Conservation (phyloP, 2,329 filamentous ascomycete genomes). For the Aspergillus awamori region DNA sequence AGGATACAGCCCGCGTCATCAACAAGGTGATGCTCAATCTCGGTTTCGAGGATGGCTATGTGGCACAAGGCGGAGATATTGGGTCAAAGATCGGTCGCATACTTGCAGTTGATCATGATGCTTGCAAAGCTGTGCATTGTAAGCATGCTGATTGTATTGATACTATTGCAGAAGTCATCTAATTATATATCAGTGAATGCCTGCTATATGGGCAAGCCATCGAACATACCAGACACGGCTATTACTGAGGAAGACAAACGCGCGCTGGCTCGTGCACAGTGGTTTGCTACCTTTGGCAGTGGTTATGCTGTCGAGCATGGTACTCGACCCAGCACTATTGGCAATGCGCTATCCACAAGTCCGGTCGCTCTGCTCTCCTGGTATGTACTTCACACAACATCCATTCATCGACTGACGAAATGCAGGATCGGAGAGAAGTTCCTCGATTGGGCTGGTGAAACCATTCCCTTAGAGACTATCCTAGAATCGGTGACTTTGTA, state of each 20-base stretch:
- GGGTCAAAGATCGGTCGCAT: conserved; percentile 31
- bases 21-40: conserved; percentile 35
- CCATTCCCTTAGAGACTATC: conserved; percentile 34
- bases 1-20: conserved; percentile 33
- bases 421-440: conserved; percentile 46
- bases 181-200: conserved; percentile 33
- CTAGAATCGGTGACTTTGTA: conserved; percentile 42
- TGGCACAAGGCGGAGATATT: conserved; percentile 40
- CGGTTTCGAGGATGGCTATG: conserved; percentile 35
- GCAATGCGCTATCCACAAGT: conserved; percentile 35
- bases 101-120: conserved; percentile 31
- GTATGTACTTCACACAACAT: conserved; percentile 19
- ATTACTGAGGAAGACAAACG: conserved; percentile 31
- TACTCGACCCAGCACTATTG: conserved; percentile 39
- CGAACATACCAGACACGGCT: conserved; percentile 25
- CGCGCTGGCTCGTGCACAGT: conserved; percentile 28
- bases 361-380: conserved; percentile 39
- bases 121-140: conserved; percentile 39
- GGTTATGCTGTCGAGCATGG: conserved; percentile 36
- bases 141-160: conserved; percentile 9
- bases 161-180: too few relatives aligned
- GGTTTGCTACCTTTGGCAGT: conserved; percentile 24
- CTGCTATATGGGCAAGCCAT: conserved; percentile 25
- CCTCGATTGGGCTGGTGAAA: conserved; percentile 42
- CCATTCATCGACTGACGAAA: neutral